Percentiles rank a stretch among this genome's conserved stretches.
Conservation (phyloP, 805 yeast species). For the Lipomyces lipofer region DNA sequence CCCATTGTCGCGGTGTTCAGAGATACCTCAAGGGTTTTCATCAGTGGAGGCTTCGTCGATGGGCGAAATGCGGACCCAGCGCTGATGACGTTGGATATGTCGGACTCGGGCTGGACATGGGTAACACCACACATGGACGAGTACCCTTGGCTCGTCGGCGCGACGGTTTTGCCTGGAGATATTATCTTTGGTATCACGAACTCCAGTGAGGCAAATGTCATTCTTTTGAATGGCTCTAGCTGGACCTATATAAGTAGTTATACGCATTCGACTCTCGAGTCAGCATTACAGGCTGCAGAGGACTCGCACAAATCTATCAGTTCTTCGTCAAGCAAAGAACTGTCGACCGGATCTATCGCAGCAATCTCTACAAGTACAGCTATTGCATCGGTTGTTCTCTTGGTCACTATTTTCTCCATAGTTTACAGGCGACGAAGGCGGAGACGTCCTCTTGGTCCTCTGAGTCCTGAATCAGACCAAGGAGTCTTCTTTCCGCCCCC, state of each 20-base stretch:
- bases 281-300: conserved; percentile 28
- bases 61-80: conserved; percentile 46
- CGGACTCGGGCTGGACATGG: conserved; percentile 18
- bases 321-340: conserved; percentile 6
- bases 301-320: background rate
- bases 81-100: conserved; percentile 43
- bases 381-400: conserved; percentile 41
- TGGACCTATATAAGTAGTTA: conserved; percentile 19
- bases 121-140: conserved; percentile 22
- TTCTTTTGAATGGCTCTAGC: conserved; percentile 17
- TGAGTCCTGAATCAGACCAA: conserved; percentile 22
- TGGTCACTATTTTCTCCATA: conserved; percentile 40
- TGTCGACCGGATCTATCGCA: conserved; percentile 44
- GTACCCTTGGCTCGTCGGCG: conserved; percentile 33
- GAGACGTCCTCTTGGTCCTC: conserved; percentile 25
- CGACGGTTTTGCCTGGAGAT: conserved; percentile 39
- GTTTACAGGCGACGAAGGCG: conserved; percentile 35
- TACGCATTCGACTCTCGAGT: conserved; percentile 15
- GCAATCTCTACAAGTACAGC: conserved; percentile 52
- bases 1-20: conserved; percentile 56
- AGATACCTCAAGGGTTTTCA: conserved; percentile 47
- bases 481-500: conserved; percentile 19
- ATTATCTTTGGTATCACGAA: conserved; percentile 30
- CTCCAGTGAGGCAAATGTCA: conserved; percentile 4
- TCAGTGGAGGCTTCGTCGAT: conserved; percentile 61